Conservation (phyloP, 2,329 filamentous ascomycete species). For the Orbilia oligospora region DNA sequence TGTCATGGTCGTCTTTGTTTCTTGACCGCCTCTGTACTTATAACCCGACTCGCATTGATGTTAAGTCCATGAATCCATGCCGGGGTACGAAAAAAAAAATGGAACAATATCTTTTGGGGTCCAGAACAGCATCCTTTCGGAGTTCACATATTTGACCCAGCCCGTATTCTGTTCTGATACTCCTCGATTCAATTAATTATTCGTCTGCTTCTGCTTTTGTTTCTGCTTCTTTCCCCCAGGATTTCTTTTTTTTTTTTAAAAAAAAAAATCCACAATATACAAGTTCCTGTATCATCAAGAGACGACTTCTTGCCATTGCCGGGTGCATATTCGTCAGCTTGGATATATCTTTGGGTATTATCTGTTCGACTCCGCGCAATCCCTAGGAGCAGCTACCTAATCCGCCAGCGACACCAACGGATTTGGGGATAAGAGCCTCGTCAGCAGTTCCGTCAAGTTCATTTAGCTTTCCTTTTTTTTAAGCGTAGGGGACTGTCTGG, state of each 20-base stretch:
- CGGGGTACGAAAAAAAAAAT: conserved; percentile 18
- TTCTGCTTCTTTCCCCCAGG: conserved; percentile 2
- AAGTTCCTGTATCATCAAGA: not conserved
- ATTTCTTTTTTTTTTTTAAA: not conserved
- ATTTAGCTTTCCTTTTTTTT: not conserved
- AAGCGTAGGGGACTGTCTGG: not conserved
- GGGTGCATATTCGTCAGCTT: conserved; percentile 48
- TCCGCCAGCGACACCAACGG: conserved; percentile 39
- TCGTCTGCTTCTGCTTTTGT: too few species aligned
- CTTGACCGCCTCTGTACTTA: too few species aligned
- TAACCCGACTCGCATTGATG: not conserved
- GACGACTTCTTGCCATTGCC: not conserved
- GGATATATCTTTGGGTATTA: conserved; percentile 2
- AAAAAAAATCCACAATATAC: conserved; percentile 12
- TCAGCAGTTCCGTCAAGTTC: conserved; percentile 33
- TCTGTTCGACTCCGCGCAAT: conserved; percentile 10
- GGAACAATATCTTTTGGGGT: conserved; percentile 39
- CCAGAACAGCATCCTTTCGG: conserved; percentile 35
- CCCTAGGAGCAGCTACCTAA: conserved; percentile 57
- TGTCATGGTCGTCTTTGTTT: too few species aligned
- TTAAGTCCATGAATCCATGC: conserved; percentile 14
- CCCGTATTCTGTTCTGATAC: conserved; percentile 19
- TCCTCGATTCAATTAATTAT: conserved; percentile 31
- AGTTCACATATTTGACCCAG: conserved; percentile 45
- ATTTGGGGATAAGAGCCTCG: conserved; percentile 35